A percentile compares a stretch with the other conserved stretches of the same genome.
Conservation (phyloP, 345 rosid genomes). For the Cardiospermum halicacabum region DNA sequence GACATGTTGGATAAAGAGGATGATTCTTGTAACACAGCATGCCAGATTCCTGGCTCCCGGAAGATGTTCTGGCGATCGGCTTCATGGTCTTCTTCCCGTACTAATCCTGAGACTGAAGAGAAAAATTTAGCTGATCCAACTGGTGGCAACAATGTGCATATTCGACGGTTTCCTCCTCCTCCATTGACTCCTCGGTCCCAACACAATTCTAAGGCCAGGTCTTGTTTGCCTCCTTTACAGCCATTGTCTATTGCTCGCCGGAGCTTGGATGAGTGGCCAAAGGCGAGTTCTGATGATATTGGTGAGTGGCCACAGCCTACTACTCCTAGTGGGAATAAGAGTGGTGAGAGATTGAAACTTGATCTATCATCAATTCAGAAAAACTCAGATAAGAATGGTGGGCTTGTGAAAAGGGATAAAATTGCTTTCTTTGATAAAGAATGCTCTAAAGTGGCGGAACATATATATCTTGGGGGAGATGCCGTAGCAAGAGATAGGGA, state of each 20-base stretch:
- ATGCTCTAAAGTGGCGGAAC: slow-evolving; percentile 95
- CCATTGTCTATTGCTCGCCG: slow-evolving; percentile 86
- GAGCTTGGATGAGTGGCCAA: slow-evolving; percentile 99
- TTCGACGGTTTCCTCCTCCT: slow-evolving; percentile 61
- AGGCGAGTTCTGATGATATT: slow-evolving; percentile 88
- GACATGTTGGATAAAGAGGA: slow-evolving; percentile 94
- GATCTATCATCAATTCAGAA: slow-evolving; percentile 79
- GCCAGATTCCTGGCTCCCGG: slow-evolving; percentile 55
- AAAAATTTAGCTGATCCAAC: slow-evolving; percentile 41
- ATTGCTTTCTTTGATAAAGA: slow-evolving; percentile 94
- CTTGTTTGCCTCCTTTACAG: slow-evolving; percentile 93
- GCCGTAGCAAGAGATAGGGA: slow-evolving; percentile 86
- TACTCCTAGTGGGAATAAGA: slow-evolving; percentile 74
- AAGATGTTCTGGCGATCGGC: slow-evolving; percentile 94
- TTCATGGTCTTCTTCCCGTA: slow-evolving; percentile 95
- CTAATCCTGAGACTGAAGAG: slow-evolving; percentile 47
- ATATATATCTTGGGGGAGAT: slow-evolving; percentile 95
- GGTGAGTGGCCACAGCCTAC: slow-evolving; percentile 98
- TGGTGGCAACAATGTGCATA: slow-evolving; percentile 38
- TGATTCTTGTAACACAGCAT: slow-evolving; percentile 43
- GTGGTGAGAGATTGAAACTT: slow-evolving; percentile 87
- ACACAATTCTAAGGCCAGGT: slow-evolving; percentile 76
- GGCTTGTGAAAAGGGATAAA: slow-evolving; percentile 78
- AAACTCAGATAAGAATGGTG: slow-evolving; percentile 61
- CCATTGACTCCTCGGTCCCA: slow-evolving; percentile 93